Percentiles rank a stretch among this genome's conserved stretches.
Conservation (phyloP, 2,329 filamentous ascomycete genomes). For the Coniella vitis region DNA sequence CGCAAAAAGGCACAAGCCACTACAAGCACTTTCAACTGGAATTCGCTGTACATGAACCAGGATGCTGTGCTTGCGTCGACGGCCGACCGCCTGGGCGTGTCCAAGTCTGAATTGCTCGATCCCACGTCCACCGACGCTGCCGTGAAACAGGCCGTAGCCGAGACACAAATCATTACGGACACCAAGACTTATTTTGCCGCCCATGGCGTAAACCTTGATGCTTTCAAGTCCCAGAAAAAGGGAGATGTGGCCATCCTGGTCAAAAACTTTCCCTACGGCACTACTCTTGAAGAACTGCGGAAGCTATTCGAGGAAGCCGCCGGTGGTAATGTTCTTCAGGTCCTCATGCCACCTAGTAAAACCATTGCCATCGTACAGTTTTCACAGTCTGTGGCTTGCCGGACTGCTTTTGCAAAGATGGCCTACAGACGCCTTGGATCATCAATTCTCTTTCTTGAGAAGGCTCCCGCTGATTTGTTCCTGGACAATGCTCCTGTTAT, state of each 20-base stretch:
- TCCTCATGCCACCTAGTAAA: conserved; percentile 87
- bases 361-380: conserved; percentile 95
- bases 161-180: conserved; percentile 93
- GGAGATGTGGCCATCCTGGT: conserved; percentile 84
- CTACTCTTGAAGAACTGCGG: conserved; percentile 69
- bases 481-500: conserved; percentile 24
- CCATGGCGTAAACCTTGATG: conserved; percentile 85
- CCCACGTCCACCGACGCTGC: conserved; percentile 93
- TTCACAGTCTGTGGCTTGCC: conserved; percentile 68
- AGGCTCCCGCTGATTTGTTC: conserved; percentile 82
- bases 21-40: conserved; percentile 86
- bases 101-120: conserved; percentile 86
- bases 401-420: conserved; percentile 74
- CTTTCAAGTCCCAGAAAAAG: conserved; percentile 78
- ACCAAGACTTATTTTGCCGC: conserved; percentile 85
- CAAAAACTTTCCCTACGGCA: conserved; percentile 89
- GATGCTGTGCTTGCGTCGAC: conserved; percentile 91
- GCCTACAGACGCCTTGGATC: conserved; percentile 89
- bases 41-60: conserved; percentile 98
- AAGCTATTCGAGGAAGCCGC: conserved; percentile 66
- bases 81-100: conserved; percentile 77
- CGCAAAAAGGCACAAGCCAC: conserved; percentile 76
- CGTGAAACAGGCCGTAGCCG: conserved; percentile 92
- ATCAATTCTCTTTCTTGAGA: conserved; percentile 87
- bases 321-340: conserved; percentile 70